Base-by-base conservation (phyloP, 139 green algal genomes). In the Chlamydomonas eustigma region DNA sequence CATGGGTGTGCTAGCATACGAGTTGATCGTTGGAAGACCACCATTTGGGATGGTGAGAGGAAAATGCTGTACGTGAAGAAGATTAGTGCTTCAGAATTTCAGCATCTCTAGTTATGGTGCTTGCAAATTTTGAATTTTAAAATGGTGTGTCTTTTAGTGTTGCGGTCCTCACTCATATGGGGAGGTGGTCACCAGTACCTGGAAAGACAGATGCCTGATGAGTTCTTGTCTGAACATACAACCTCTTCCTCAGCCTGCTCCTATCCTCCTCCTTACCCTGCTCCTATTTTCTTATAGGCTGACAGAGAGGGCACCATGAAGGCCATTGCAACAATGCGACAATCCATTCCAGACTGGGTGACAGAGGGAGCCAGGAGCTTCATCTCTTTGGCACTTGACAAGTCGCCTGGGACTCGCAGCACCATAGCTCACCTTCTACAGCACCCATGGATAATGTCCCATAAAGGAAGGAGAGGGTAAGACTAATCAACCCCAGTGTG, bases 1-100 rank as follows among this genome's bases (percentile, higher is more conserved):
- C 4, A 80, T 93, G 75, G 92, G 92, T 0, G 85, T 95, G 22
- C 81, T 97, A 44, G 90, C 89, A 2, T 94, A 92, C 72, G 92
- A 97, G 82, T 86, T 95, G 66, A 80, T 92, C 24, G 83, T 90
- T 36, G 92, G 92, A 1, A 73, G 80, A 44, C 88, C 92, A 32
- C 92, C 92, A 4, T 97, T 97, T 80, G 89, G 88, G 73, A 73
- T 80, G 81, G 80, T 87, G 44, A 58, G 44, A 28, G 44, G 44
- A 18, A n/a, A n/a, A n/a, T n/a, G n/a, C n/a, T n/a, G n/a, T n/a
- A n/a, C n/a, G n/a, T n/a, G n/a, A n/a, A n/a, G n/a, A n/a, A n/a
- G n/a, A n/a, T n/a, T n/a, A n/a, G n/a, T n/a, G n/a, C n/a, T n/a
- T n/a, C n/a, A n/a, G n/a, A n/a, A n/a, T n/a, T n/a, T n/a, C n/a